Conservation (phyloP, 2,329 filamentous ascomycete species). For the Coniochaeta ligniaria region DNA sequence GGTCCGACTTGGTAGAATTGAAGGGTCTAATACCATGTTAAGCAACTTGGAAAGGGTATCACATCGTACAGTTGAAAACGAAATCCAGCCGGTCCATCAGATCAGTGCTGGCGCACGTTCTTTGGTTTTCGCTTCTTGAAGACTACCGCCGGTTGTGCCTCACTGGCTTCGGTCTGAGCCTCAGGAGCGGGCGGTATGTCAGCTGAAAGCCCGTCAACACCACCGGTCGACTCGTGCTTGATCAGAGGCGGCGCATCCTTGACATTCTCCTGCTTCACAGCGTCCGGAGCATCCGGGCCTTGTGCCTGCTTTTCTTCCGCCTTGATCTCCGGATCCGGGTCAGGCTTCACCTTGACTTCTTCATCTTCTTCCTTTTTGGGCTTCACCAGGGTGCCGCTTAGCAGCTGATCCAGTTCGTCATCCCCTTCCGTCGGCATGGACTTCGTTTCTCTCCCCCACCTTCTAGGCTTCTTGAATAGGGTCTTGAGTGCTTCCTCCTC, state of each 20-base stretch:
- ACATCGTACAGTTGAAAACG: neutral
- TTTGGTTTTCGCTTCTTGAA: conserved; percentile 78
- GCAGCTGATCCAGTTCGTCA: conserved; percentile 55
- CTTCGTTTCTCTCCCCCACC: conserved; percentile 48
- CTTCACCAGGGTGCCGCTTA: conserved; percentile 29
- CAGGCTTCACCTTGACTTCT: conserved; percentile 14
- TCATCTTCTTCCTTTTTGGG: conserved; percentile 20
- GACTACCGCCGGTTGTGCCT: conserved; percentile 42
- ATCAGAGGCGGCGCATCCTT: conserved; percentile 14
- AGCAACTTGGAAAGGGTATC: neutral
- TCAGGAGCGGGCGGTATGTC: conserved; percentile 4
- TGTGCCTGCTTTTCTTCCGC: conserved; percentile 23
- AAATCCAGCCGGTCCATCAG: neutral
- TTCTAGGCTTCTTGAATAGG: conserved; percentile 51
- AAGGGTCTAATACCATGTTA: neutral
- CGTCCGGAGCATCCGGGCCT: neutral
- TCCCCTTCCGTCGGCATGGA: conserved; percentile 38
- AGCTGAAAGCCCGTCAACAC: conserved; percentile 9
- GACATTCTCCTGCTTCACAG: conserved; percentile 2
- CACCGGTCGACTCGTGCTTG: conserved; percentile 33
- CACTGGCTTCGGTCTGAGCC: conserved; percentile 21
- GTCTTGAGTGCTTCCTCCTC: conserved; percentile 51
- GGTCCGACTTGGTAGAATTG: neutral
- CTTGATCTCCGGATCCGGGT: conserved; percentile 26
- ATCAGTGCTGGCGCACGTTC: conserved; percentile 52